A percentile compares a stretch with the other conserved stretches of the same genome.
phyloP scores from a whole-genome alignment of 2,329 filamentous ascomycete species.

The Paraconiothyrium sp. region DNA sequence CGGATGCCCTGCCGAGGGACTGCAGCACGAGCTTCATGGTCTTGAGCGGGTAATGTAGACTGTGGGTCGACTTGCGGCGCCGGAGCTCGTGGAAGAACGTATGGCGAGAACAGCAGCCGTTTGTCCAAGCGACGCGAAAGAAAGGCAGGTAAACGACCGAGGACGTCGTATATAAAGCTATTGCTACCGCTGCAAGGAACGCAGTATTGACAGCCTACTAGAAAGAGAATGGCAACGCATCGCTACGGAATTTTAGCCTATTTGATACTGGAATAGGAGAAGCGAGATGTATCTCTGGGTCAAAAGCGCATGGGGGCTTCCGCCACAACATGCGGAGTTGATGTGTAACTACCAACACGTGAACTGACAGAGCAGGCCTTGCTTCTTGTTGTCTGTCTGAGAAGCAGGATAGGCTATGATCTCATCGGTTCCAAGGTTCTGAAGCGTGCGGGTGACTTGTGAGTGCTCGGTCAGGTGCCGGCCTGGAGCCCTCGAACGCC shows the following conservation, averaged over 20 bases:
- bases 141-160: neutral
- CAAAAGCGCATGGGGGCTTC: neutral
- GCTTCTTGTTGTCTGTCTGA: neutral
- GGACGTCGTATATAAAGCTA: neutral
- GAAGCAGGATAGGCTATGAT: neutral
- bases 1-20: constrained; percentile 2
- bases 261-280: constrained; percentile 4
- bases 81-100: no score
- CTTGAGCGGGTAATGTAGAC: constrained; percentile 11
- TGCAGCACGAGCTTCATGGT: neutral
- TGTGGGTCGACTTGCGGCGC: no score
- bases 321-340: neutral
- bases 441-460: neutral
- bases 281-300: neutral
- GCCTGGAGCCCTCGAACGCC: neutral
- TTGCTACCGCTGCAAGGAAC: neutral
- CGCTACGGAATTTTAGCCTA: constrained; percentile 9
- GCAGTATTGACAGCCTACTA: neutral
- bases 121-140: neutral
- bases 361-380: neutral
- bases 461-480: constrained; percentile 3
- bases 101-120: neutral
- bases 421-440: neutral
- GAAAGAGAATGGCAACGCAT: neutral
- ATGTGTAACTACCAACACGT: neutral